Percentiles rank a stretch among this genome's conserved stretches.
These are phyloP conservation scores for Penicillium sp. DNA, from an alignment of 2,329 filamentous ascomycete genomes.

Conservation along the genomic window DNA sequence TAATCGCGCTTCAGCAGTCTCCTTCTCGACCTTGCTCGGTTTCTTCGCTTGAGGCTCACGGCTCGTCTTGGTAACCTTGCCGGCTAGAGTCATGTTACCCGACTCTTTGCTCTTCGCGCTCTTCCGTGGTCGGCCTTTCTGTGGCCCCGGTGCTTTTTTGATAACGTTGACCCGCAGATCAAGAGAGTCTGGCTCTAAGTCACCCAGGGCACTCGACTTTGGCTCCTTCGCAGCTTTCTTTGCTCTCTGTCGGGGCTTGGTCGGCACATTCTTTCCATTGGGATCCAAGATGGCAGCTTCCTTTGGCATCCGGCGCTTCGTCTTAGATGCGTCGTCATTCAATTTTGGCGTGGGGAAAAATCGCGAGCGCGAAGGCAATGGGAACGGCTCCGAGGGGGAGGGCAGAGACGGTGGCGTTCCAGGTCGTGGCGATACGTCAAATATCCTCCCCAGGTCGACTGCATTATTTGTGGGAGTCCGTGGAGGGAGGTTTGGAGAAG, in stretches of 20 bases:
- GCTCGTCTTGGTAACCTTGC: slow-evolving; percentile 35
- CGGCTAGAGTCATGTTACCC: slow-evolving; percentile 34
- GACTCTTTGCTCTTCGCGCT: slow-evolving; percentile 22
- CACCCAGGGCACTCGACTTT: background rate
- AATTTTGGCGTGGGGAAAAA: slow-evolving; percentile 21
- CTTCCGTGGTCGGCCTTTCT: slow-evolving; percentile 24
- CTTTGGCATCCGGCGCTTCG: slow-evolving; percentile 11
- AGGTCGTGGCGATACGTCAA: slow-evolving; percentile 18
- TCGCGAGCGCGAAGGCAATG: slow-evolving; percentile 22
- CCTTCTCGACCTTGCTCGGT: slow-evolving; percentile 10
- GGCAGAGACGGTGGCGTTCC: slow-evolving; percentile 25
- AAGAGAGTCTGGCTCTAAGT: slow-evolving; percentile 1
- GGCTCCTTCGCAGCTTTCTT: slow-evolving; percentile 13
- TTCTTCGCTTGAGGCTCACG: slow-evolving; percentile 12
- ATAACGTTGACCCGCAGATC: slow-evolving; percentile 14
- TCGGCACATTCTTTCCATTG: slow-evolving; percentile 2
- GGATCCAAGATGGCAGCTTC: slow-evolving; percentile 9
- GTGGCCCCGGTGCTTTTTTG: slow-evolving; percentile 22
- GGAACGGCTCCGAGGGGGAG: slow-evolving; percentile 27
- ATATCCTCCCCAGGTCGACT: slow-evolving; percentile 5
- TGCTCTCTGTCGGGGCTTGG: slow-evolving; percentile 15
- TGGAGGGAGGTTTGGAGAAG: slow-evolving; percentile 37
- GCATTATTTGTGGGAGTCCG: slow-evolving; percentile 28
- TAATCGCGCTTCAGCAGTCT: slow-evolving; percentile 2
- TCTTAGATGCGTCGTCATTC: slow-evolving; percentile 8